A percentile compares a stretch with the other conserved stretches of the same genome.
phyloP scores from a whole-genome alignment of 192 early-diverging fungal genomes.

The Gonapodya sp. region DNA sequence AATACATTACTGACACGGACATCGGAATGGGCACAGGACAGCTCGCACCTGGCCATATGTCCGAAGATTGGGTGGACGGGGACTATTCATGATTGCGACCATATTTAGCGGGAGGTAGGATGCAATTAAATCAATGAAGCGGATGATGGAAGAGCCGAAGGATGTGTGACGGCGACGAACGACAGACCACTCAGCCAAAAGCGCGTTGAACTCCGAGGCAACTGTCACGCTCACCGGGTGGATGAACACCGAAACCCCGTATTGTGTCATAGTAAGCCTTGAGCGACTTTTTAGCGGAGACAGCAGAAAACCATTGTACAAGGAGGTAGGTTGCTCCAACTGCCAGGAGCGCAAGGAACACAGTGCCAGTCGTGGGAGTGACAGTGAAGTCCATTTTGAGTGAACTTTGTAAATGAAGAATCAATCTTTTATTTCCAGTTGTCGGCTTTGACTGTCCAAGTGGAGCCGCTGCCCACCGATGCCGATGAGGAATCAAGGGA shows the following conservation, averaged over 20 bases:
- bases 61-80: not conserved
- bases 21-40: not conserved
- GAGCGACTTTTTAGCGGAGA: not conserved
- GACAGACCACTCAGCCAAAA: too few relatives aligned
- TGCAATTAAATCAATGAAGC: too few relatives aligned
- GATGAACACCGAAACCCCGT: not conserved
- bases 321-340: not conserved
- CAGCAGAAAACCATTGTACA: not conserved
- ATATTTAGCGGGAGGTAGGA: too few relatives aligned
- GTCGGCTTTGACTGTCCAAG: too few relatives aligned
- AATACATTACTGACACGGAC: not conserved
- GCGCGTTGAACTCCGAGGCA: too few relatives aligned
- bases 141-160: too few relatives aligned
- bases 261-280: not conserved
- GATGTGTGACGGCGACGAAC: not conserved
- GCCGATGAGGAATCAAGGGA: too few relatives aligned
- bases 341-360: not conserved
- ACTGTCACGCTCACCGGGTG: not conserved
- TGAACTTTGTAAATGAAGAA: too few relatives aligned
- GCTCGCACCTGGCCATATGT: not conserved
- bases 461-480: too few relatives aligned
- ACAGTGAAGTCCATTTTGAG: too few relatives aligned
- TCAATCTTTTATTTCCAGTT: too few relatives aligned
- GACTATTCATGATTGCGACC: too few relatives aligned
- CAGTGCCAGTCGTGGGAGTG: not conserved